Evolutionary conservation across 106 monocot genomes (phyloP).

Genomic region (Dioscorea zingiberensis): DNA sequence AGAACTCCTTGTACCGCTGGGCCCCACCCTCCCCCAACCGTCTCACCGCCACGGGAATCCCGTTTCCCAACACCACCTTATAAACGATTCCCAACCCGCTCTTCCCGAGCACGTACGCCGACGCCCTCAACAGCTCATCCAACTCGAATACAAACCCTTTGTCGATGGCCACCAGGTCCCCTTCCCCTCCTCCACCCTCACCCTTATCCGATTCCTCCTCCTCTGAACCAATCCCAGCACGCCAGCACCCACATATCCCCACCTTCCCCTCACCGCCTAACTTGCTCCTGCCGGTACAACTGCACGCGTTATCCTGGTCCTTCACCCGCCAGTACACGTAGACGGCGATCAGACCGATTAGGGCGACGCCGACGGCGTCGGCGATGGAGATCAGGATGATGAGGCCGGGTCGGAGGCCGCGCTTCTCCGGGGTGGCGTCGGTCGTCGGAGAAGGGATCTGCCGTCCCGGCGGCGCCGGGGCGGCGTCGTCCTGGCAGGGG

Average conservation of each 20-base stretch:
- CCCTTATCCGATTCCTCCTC: slow-evolving; percentile 3
- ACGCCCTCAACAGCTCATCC: slow-evolving; percentile 83
- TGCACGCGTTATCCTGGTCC: slow-evolving; percentile 23
- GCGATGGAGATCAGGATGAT: slow-evolving; percentile 57
- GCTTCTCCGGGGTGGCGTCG: not conserved
- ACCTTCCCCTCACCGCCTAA: slow-evolving; percentile 5
- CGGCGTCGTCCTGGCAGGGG: slow-evolving; percentile 18
- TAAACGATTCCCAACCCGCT: slow-evolving; percentile 80
- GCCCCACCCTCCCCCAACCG: slow-evolving; percentile 51
- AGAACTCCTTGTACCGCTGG: slow-evolving; percentile 68
- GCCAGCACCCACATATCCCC: not conserved
- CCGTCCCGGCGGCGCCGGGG: not conserved
- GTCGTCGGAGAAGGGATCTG: not conserved
- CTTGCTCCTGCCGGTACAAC: slow-evolving; percentile 22
- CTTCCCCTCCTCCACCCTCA: slow-evolving; percentile 14
- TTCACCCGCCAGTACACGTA: slow-evolving; percentile 68
- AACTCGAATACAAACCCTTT: slow-evolving; percentile 70
- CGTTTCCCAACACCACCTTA: slow-evolving; percentile 89
- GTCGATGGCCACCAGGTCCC: slow-evolving; percentile 62
- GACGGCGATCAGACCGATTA: slow-evolving; percentile 47
- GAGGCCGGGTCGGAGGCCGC: slow-evolving; percentile 23
- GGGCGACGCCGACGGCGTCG: slow-evolving; percentile 51
- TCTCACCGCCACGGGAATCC: slow-evolving; percentile 70
- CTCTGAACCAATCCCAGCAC: not conserved
- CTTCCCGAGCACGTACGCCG: slow-evolving; percentile 91